These are phyloP conservation scores for Heliamphora exappendiculata DNA, from an alignment of 148 eudicot genomes.

Conservation along the genomic window DNA sequence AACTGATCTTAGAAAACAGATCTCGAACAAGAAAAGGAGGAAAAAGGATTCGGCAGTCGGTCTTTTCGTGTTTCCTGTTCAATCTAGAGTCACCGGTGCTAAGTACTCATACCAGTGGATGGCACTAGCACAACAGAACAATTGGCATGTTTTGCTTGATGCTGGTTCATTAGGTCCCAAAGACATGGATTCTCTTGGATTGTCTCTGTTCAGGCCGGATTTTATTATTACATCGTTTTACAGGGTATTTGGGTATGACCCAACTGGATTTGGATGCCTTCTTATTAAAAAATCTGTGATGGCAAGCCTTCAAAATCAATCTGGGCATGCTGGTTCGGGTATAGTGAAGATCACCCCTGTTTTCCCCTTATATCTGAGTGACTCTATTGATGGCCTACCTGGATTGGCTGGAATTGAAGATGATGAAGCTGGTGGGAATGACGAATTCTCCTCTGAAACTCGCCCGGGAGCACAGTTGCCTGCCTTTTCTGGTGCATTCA, in stretches of 20 bases:
- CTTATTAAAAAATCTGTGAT: slow-evolving; percentile 87
- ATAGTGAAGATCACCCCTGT: slow-evolving; percentile 90
- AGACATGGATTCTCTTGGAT: slow-evolving; percentile 96
- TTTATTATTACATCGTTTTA: slow-evolving; percentile 91
- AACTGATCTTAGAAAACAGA: slow-evolving; percentile 78
- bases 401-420: slow-evolving; percentile 46
- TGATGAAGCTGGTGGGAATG: slow-evolving; percentile 46
- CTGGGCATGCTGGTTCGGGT: slow-evolving; percentile 76
- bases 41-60: slow-evolving; percentile 84
- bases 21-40: slow-evolving; percentile 68
- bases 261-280: slow-evolving; percentile 96
- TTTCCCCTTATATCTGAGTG: slow-evolving; percentile 72
- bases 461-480: slow-evolving; percentile 60
- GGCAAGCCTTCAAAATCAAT: slow-evolving; percentile 75
- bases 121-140: slow-evolving; percentile 92
- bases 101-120: slow-evolving; percentile 99
- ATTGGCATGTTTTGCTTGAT: slow-evolving; percentile 93
- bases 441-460: slow-evolving; percentile 45
- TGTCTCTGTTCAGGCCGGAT: slow-evolving; percentile 86
- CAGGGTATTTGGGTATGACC: slow-evolving; percentile 86
- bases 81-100: slow-evolving; percentile 89
- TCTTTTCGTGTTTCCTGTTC: slow-evolving; percentile 92
- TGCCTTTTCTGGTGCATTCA: slow-evolving; percentile 90
- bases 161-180: slow-evolving; percentile 95
- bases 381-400: slow-evolving; percentile 74